Evolutionary conservation across 108 stramenopile genomes (phyloP).

Genomic region (Asterionellopsis glacialis): DNA sequence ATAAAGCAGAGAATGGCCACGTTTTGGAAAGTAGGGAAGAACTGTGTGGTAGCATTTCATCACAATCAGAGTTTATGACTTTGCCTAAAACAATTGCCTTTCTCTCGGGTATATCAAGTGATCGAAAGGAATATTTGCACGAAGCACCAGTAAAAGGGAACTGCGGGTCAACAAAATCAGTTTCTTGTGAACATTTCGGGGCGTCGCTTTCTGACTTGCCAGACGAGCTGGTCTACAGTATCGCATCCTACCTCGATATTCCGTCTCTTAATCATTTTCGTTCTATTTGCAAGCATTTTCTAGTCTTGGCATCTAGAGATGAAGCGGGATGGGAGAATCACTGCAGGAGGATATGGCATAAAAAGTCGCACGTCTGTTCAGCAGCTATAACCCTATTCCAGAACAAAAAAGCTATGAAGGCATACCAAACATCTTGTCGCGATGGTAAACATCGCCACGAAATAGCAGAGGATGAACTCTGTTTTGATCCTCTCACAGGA

Average conservation of each 20-base stretch:
- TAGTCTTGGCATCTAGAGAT: constrained; percentile 24
- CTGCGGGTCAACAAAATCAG: too few species aligned
- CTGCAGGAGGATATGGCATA: constrained; percentile 48
- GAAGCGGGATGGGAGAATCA: constrained; percentile 59
- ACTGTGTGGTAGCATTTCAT: neutral
- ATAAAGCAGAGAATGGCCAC: too few species aligned
- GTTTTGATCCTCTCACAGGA: constrained; percentile 39
- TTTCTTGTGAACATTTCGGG: too few species aligned
- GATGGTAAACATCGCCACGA: constrained; percentile 43
- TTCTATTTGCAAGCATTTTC: constrained; percentile 17
- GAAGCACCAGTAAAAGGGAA: too few species aligned
- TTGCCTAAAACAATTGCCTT: constrained; percentile 1
- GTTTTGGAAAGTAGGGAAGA: too few species aligned
- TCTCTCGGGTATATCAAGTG: too few species aligned
- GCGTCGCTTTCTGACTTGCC: constrained; percentile 14
- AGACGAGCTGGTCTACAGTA: constrained; percentile 24
- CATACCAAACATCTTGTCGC: constrained; percentile 37
- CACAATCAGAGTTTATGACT: neutral
- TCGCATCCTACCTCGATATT: constrained; percentile 32
- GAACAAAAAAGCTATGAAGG: constrained; percentile 30
- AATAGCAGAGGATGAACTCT: constrained; percentile 45
- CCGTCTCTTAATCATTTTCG: constrained; percentile 22
- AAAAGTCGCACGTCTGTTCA: constrained; percentile 47
- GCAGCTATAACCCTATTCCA: constrained; percentile 19
- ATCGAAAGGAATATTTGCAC: neutral